Percentiles rank a stretch among this genome's conserved stretches.
Evolutionary conservation across 352 stramenopile species (phyloP).

Genomic region (Phytophthora pinifolia): DNA sequence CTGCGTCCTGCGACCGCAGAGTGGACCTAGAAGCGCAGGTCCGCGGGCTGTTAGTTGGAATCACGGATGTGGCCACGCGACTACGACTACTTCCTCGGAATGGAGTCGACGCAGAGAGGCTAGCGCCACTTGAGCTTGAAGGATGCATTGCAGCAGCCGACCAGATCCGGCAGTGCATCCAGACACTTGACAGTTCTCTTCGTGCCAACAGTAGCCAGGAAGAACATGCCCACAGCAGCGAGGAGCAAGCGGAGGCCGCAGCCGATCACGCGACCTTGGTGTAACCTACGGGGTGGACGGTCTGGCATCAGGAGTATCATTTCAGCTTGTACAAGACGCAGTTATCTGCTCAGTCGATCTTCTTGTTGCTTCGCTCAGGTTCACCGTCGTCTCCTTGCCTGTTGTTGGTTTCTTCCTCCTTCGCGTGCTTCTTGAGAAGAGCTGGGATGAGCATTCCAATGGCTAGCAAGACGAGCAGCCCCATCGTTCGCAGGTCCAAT

Average conservation of each 20-base stretch:
- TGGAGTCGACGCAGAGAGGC: constrained; percentile 2
- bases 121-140: constrained; percentile 16
- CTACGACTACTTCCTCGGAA: constrained; percentile 17
- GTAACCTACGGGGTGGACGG: not conserved
- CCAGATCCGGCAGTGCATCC: constrained; percentile 29
- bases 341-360: constrained; percentile 18
- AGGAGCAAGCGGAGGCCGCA: too few species aligned
- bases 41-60: constrained; percentile 20
- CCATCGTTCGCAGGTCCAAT: constrained; percentile 58
- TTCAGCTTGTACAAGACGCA: constrained; percentile 6
- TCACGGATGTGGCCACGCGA: constrained; percentile 20
- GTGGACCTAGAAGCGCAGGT: constrained; percentile 9
- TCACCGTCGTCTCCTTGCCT: not conserved
- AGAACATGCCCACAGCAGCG: too few species aligned
- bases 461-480: constrained; percentile 54
- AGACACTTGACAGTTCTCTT: constrained; percentile 18
- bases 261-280: not conserved
- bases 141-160: constrained; percentile 27
- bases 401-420: constrained; percentile 7
- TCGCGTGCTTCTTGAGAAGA: constrained; percentile 50
- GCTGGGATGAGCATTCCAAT: constrained; percentile 71
- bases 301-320: not conserved
- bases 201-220: not conserved
- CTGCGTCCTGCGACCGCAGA: too few species aligned
- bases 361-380: constrained; percentile 18